Evolutionary conservation across 768 basidiomycete species (phyloP).

Genomic region (Chiua virens): DNA sequence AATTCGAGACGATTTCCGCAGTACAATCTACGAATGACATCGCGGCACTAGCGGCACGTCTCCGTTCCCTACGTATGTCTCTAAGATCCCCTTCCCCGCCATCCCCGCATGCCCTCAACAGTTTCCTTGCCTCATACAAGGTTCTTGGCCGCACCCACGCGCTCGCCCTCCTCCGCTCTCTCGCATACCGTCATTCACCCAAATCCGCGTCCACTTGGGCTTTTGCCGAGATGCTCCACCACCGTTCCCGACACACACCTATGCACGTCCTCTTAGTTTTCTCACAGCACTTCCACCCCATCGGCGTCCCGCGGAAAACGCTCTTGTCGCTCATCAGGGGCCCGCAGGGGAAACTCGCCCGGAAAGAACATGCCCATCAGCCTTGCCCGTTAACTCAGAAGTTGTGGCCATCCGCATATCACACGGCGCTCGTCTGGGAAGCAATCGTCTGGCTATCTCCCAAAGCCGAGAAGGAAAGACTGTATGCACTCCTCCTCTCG

Average conservation of each 20-base stretch:
- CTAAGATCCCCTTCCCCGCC: conserved; percentile 24
- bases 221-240: conserved; percentile 30
- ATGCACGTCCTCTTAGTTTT: conserved; percentile 42
- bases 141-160: conserved; percentile 20
- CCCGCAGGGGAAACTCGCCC: conserved; percentile 4
- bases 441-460: conserved; percentile 26
- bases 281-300: conserved; percentile 47
- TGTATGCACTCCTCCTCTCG: conserved; percentile 48
- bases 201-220: conserved; percentile 28
- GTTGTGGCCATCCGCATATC: conserved; percentile 34
- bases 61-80: conserved; percentile 27
- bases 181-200: conserved; percentile 23
- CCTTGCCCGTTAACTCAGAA: conserved; percentile 11
- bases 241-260: conserved; percentile 18
- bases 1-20: not conserved
- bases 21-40: conserved; percentile 4
- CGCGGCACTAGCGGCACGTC: conserved; percentile 10
- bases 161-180: conserved; percentile 15
- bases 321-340: conserved; percentile 15
- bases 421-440: conserved; percentile 38
- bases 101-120: conserved; percentile 15
- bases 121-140: conserved; percentile 23
- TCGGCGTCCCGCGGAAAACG: conserved; percentile 49
- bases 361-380: not conserved
- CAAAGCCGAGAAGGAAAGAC: conserved; percentile 25